Base-by-base conservation (phyloP, 345 rosid genomes). In the Aethionema arabicum region DNA sequence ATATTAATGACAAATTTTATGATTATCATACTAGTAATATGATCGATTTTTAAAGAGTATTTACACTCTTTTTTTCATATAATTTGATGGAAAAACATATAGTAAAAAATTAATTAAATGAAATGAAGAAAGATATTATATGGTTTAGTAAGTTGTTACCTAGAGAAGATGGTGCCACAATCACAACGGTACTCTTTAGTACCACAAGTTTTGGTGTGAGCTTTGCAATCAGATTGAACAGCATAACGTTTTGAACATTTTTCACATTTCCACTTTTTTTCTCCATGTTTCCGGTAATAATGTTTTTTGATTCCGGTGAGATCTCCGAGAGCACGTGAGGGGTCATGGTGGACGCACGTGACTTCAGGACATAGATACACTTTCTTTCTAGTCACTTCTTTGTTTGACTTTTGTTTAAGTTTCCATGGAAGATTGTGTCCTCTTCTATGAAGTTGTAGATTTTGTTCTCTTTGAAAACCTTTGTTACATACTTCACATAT, bases 401-500 rank as follows among this genome's bases (percentile, higher is more conserved):
- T 78, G 74, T 76, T 82, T 4, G 77, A 82, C 77, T 84, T 87
- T 79, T 84, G 90, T 61, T 70, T 87, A 36, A 87, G 80, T 73
- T 82, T 87, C 90, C 90, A 87, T 61, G 95, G 95, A 55, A 87
- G 75, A 66, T 84, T 87, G 72, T 87, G 95, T 79, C 95, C 95
- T 68, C 90, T 84, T 71, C 95, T 72, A 76, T 86, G 95, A 11
- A 86, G 95, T 68, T 86, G 95, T 41, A 86, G 73, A 63, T 86
- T 86, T 55, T 86, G 95, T 68, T 84, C 95, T 62, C 95, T 82
- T 69, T 84, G 90, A 50, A 86, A 86, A 52, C 95, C 95, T 77
- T 84, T 86, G 71, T 84, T 84, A 85, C 95, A 86, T 31, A 86
- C 95, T 75, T 84, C 95, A 63, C 95, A 86, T 7, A 84, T 52